These are phyloP conservation scores for Floccularia luteovirens DNA, from an alignment of 768 basidiomycete genomes.

Conservation along the genomic window DNA sequence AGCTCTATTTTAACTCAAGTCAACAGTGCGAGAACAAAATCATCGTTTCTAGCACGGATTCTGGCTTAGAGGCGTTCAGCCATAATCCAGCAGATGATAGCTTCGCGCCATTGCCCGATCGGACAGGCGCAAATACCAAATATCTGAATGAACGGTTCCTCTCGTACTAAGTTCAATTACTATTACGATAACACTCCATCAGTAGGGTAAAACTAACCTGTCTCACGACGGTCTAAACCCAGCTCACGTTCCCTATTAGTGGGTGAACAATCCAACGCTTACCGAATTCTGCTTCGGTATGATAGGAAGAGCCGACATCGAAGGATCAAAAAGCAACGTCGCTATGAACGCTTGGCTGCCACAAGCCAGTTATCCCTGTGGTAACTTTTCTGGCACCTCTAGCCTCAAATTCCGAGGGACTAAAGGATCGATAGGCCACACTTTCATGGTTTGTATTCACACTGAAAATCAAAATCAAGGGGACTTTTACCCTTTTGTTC, in stretches of 20 bases:
- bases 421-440: constrained; percentile 81
- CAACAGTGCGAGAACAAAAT: constrained; percentile 62
- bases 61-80: constrained; percentile 81
- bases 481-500: constrained; percentile 78
- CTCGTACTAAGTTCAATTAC: constrained; percentile 79
- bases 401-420: constrained; percentile 72
- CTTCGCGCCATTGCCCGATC: constrained; percentile 74
- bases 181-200: constrained; percentile 68
- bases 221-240: constrained; percentile 81
- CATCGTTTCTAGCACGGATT: constrained; percentile 73
- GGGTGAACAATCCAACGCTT: constrained; percentile 80
- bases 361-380: constrained; percentile 78
- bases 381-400: constrained; percentile 78
- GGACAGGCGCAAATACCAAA: constrained; percentile 77
- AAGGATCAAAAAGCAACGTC: constrained; percentile 80
- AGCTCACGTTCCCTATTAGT: constrained; percentile 73
- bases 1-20: constrained; percentile 61
- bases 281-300: constrained; percentile 76
- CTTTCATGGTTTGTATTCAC: constrained; percentile 79
- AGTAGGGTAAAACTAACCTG: constrained; percentile 85
- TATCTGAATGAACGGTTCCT: constrained; percentile 81
- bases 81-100: constrained; percentile 82
- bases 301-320: constrained; percentile 79
- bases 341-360: constrained; percentile 81
- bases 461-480: constrained; percentile 80